A percentile compares a stretch with the other conserved stretches of the same genome.
These are phyloP conservation scores for Pseudozyma thailandica DNA, from an alignment of 1,284 basidiomycete species.

Conservation along the genomic window DNA sequence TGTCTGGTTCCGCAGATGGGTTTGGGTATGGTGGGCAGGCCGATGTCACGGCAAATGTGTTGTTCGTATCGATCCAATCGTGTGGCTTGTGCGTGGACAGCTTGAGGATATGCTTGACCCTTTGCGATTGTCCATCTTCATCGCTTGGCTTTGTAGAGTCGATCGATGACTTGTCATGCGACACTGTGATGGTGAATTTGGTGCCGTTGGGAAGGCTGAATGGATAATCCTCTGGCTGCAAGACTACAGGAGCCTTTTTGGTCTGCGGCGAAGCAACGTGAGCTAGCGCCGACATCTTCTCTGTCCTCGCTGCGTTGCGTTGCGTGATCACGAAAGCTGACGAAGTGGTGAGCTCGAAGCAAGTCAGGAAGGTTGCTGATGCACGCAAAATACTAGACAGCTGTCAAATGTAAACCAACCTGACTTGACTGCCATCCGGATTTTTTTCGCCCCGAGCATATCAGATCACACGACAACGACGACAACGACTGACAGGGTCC, in stretches of 20 bases:
- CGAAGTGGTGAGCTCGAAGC: background rate
- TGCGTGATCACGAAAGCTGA: too few relatives aligned
- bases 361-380: background rate
- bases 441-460: constrained; percentile 1
- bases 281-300: constrained; percentile 42
- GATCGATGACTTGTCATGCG: constrained; percentile 18
- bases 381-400: background rate
- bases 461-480: constrained; percentile 6
- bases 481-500: constrained; percentile 1
- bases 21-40: constrained; percentile 42
- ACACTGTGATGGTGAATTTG: constrained; percentile 41
- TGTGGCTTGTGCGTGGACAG: constrained; percentile 25
- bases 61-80: constrained; percentile 31
- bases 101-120: constrained; percentile 23
- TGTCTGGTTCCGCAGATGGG: constrained; percentile 58
- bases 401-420: background rate
- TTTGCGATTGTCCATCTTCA: constrained; percentile 6
- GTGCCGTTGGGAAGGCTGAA: constrained; percentile 37
- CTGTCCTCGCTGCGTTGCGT: too few relatives aligned
- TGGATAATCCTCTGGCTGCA: constrained; percentile 22
- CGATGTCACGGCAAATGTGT: constrained; percentile 32
- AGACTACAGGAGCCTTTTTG: constrained; percentile 29
- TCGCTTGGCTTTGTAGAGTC: background rate
- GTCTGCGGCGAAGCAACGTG: constrained; percentile 40
- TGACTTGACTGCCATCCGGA: background rate